phyloP scores from a whole-genome alignment of 208 protist genomes.

The Trypanosoma boissoni region DNA sequence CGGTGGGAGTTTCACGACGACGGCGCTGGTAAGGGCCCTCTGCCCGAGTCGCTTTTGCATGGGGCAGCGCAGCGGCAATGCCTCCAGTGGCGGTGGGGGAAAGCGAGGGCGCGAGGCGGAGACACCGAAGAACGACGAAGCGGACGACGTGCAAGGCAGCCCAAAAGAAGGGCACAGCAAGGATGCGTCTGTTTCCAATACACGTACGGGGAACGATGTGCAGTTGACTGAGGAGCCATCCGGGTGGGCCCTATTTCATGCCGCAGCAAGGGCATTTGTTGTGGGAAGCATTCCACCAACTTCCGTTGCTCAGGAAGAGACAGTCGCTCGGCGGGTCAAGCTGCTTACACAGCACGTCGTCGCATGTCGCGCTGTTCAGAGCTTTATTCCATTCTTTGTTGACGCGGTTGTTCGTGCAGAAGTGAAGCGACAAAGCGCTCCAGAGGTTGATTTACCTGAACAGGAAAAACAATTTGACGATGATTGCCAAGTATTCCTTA shows the following conservation, averaged over 20 bases:
- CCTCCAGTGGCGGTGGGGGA: conserved; percentile 42
- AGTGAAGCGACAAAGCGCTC: conserved; percentile 30
- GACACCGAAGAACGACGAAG: conserved; percentile 19
- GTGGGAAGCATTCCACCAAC: conserved; percentile 26
- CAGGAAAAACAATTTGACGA: conserved; percentile 23
- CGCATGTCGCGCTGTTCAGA: conserved; percentile 63
- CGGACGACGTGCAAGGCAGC: conserved; percentile 20
- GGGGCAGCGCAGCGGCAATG: conserved; percentile 15
- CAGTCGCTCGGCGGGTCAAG: conserved; percentile 36
- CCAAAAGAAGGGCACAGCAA: conserved; percentile 1
- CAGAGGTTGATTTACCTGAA: conserved; percentile 15
- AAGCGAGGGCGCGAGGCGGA: conserved; percentile 20
- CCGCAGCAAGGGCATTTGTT: conserved; percentile 54
- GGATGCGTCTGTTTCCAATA: conserved; percentile 1
- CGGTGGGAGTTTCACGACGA: conserved; percentile 51
- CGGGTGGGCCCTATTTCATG: conserved; percentile 69
- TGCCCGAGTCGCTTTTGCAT: conserved; percentile 29
- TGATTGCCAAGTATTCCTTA: conserved; percentile 49
- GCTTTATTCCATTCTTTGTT: conserved; percentile 67
- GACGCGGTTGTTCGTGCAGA: conserved; percentile 49
- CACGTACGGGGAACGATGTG: conserved; percentile 31
- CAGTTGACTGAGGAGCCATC: conserved; percentile 24
- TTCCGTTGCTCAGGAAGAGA: conserved; percentile 2
- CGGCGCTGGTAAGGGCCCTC: conserved; percentile 46
- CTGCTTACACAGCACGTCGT: conserved; percentile 68